Evolutionary conservation across 225 moss, liverwort and hornwort species (phyloP), one percentile per base, ranked within the genome.

Genomic region (Takakia lepidozioides): DNA sequence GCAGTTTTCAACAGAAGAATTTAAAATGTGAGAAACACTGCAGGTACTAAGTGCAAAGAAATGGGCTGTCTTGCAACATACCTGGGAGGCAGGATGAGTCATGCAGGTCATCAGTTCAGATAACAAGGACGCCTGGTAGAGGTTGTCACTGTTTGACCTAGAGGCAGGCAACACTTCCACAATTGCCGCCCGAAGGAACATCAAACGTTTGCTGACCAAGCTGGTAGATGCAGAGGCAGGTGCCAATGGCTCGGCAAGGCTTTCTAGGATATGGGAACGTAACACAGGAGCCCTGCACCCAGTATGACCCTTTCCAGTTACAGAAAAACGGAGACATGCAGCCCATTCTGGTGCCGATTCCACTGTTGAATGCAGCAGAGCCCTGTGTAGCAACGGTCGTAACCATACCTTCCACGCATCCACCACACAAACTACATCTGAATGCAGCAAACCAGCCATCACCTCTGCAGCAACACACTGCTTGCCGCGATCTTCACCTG

Each of bases 331-430:
- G 30, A 99, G 64, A 60, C 91, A 88, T 54, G 91, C 83, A 52
- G 85, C 87, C 98, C 98, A 99, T 57, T 99, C 98, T 25, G 87
- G 78, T 26, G 67, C 82, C 48, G 98, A 88, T 74, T 99, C 98
- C 46, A 88, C 87, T 29, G 87, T 85, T 34, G 98, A 83, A 47
- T 91, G 91, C 54, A 76, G 56, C 21, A 99, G 76, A 55, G 82
- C 85, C 55, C 81, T 99, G 7, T 78, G 84, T 25, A 99, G 61
- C 44, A 91, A 59, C 27, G 87, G 63, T 21, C 85, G 78, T 34
- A 99, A 51, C 91, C 87, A 99, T 21, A 65, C 56, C 46, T 46
- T 39, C 98, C 98, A 99, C 28, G 83, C 85, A 43, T 83, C 83
- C 38, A 68, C 63, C 52, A 99, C 98, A 70, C 87, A 99, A 52